Percentiles rank a stretch among this genome's conserved stretches.
phyloP scores from a whole-genome alignment of 345 rosid species.

The Eucalyptus tenuipes region DNA sequence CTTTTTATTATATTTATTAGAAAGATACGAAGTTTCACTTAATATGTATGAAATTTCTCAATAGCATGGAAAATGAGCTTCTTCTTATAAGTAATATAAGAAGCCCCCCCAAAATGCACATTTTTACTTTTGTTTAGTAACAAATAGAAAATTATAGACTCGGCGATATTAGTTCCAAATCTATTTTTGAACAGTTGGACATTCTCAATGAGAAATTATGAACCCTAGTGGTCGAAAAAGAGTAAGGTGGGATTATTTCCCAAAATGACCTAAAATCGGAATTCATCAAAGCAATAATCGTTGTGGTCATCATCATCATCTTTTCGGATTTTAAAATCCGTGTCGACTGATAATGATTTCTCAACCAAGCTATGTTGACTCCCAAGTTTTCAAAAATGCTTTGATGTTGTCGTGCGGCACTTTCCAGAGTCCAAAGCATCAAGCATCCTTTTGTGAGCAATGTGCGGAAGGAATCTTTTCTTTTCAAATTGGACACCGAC shows the following conservation, averaged over 20 bases:
- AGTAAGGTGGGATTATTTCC: not conserved
- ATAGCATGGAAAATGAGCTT: not conserved
- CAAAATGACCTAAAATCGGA: not conserved
- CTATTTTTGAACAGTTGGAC: not conserved
- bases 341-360: not conserved
- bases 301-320: not conserved
- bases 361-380: not conserved
- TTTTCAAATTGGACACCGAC: not conserved
- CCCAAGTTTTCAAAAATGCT: not conserved
- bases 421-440: not conserved
- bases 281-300: not conserved
- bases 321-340: not conserved
- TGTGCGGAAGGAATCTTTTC: not conserved
- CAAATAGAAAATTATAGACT: not conserved
- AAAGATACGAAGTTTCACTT: not conserved
- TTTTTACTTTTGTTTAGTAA: not conserved
- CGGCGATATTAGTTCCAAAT: not conserved
- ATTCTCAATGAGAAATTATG: not conserved
- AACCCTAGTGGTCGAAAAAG: rapidly evolving
- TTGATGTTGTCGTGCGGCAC: not conserved
- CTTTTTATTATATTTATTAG: not conserved
- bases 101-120: rapidly evolving
- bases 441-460: not conserved
- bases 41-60: not conserved
- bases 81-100: not conserved